Base-by-base conservation (phyloP, 2,329 filamentous ascomycete species). In the Sporothrix globosa region DNA sequence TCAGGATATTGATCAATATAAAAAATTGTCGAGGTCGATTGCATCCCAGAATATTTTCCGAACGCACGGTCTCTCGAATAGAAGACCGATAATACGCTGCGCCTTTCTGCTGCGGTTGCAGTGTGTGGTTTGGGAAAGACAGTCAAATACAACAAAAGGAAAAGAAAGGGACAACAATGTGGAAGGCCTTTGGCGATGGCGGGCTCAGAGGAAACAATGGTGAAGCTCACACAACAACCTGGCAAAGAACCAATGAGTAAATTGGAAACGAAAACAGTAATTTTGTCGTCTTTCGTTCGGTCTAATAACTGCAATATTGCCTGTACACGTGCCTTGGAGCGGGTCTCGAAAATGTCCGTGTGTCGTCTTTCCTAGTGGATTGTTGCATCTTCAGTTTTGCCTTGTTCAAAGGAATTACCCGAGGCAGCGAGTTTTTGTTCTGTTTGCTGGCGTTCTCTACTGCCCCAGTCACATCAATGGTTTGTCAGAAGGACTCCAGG, bases 1-100 rank as follows among this genome's bases (percentile, higher is more conserved):
- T 63, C 58, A 39, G 58, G 58, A 63, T 63, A 63, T 63, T 63
- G 27, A 63, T 34, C n/a, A 21, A 63, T 46, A 63, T 46, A 46
- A 30, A 30, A 63, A 48, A 21, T 14, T n/a, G 60, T 24, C 6
- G 21, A 50, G 61, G 50, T 34, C 44, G 17, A 50, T 34, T 34
- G 24, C 61, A n/a, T n/a, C 34, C 9, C 2, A 27, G 21, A 50
- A 60, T 27, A 63, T 48, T 50, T 30, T 52, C 61, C 61, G 61
- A 66, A 11, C 61, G 61, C 61, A 50, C 61, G 61, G 61, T 46
- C 61, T 30, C 44, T 48, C 21, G 24, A n/a, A 66, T 44, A 66
- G 44, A 44, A 44, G 24, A 10, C 44, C 17, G 61, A 34, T 34
- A 27, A 27, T 11, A 52, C 9, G 17, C 61, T 52, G 44, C 61